A percentile compares a stretch with the other conserved stretches of the same genome.
Conservation (phyloP, 306 rosid genomes). For the Vachellia collinsii region DNA sequence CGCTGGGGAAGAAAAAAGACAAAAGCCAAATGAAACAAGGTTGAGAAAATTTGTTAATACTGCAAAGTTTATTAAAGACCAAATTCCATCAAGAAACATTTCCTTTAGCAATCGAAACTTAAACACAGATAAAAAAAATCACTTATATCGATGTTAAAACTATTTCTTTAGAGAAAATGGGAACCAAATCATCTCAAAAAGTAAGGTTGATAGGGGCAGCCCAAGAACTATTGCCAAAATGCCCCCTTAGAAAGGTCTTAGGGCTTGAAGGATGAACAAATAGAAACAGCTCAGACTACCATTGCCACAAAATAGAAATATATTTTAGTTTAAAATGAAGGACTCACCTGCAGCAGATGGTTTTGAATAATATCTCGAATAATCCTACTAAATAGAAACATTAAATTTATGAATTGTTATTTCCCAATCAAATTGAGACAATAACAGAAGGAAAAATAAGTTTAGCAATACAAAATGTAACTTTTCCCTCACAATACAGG, state of each 20-base stretch:
- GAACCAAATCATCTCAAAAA: background rate
- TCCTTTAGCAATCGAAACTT: background rate
- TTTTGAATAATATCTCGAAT: constrained; percentile 90
- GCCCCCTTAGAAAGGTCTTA: background rate
- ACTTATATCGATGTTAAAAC: background rate
- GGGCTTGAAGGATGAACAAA: background rate
- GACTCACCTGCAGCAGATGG: constrained; percentile 81
- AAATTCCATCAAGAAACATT: background rate
- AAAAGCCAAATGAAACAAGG: background rate
- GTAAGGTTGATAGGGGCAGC: background rate
- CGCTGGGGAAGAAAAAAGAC: no score
- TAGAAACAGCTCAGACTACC: background rate
- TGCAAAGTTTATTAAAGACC: background rate
- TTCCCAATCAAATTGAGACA: background rate
- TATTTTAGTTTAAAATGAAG: constrained; percentile 28
- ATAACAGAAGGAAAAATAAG: background rate
- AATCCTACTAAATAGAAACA: constrained; percentile 54
- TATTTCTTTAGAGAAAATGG: background rate
- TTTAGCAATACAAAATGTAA: background rate
- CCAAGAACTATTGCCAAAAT: background rate
- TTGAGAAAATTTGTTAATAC: background rate
- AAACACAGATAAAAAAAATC: background rate
- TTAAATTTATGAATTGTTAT: constrained; percentile 24
- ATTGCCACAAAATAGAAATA: background rate
- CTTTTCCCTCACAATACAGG: constrained; percentile 4